Evolutionary conservation across 2,329 filamentous ascomycete genomes (phyloP).

Genomic region (Emericellopsis atlantica): DNA sequence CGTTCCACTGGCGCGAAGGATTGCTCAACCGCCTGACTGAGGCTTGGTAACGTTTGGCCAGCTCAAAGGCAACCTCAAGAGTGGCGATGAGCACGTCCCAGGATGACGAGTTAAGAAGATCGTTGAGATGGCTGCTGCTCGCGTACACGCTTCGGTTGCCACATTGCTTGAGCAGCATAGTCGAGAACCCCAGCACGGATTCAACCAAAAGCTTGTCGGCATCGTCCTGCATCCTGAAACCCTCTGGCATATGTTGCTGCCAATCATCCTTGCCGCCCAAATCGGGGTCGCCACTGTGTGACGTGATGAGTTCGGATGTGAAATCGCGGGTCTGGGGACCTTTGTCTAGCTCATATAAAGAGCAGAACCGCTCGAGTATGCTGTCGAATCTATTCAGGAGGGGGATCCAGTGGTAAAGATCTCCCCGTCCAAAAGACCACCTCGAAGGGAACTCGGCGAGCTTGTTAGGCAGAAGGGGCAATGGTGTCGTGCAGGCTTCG

Average conservation of each 20-base stretch:
- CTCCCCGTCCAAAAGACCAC: slow-evolving; percentile 93
- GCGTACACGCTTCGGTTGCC: slow-evolving; percentile 94
- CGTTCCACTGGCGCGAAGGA: slow-evolving; percentile 53
- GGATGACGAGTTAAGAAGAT: slow-evolving; percentile 79
- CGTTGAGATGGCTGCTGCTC: slow-evolving; percentile 81
- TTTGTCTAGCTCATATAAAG: slow-evolving; percentile 65
- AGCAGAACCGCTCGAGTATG: slow-evolving; percentile 70
- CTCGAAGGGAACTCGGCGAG: slow-evolving; percentile 71
- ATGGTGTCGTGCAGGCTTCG: slow-evolving; percentile 51
- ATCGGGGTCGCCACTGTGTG: slow-evolving; percentile 21
- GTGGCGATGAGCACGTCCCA: slow-evolving; percentile 66
- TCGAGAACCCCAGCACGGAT: slow-evolving; percentile 71
- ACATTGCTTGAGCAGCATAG: slow-evolving; percentile 82
- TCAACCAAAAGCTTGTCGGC: slow-evolving; percentile 75
- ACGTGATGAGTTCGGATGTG: slow-evolving; percentile 48
- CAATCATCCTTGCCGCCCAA: slow-evolving; percentile 1
- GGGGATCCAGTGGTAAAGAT: slow-evolving; percentile 96
- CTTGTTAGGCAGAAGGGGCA: slow-evolving; percentile 65
- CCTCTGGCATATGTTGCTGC: slow-evolving; percentile 1
- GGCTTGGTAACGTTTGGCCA: slow-evolving; percentile 87
- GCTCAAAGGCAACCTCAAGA: slow-evolving; percentile 68
- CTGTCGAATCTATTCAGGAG: slow-evolving; percentile 87
- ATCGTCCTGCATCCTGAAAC: slow-evolving; percentile 29
- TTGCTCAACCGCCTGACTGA: slow-evolving; percentile 67
- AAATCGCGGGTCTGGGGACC: slow-evolving; percentile 76